These are phyloP conservation scores for Nicotiana attenuata DNA, from an alignment of 257 asterid genomes.

Conservation along the genomic window DNA sequence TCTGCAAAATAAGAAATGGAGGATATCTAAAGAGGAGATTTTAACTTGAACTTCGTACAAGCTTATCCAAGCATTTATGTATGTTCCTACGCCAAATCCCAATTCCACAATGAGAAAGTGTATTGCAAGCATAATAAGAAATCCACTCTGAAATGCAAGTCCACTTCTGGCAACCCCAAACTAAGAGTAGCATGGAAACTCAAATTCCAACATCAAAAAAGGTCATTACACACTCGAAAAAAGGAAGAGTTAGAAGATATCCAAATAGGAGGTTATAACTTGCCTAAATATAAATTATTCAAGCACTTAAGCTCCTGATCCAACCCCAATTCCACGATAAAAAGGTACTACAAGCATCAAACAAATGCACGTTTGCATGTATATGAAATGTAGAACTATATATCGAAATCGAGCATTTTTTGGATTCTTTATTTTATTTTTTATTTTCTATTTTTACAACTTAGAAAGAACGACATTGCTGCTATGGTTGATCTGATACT, in stretches of 20 bases:
- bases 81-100: background rate
- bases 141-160: background rate
- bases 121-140: background rate
- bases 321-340: background rate
- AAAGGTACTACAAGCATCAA: background rate
- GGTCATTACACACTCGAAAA: background rate
- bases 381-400: background rate
- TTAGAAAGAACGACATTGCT: background rate
- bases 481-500: background rate
- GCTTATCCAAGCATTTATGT: background rate
- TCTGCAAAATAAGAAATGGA: background rate
- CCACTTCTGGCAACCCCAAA: background rate
- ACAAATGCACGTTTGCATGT: background rate
- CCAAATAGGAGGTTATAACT: background rate
- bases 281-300: background rate
- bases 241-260: background rate
- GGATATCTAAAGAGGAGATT: background rate
- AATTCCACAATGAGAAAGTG: background rate
- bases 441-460: background rate
- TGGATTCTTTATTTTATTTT: background rate
- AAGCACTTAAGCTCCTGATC: background rate
- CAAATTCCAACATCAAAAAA: background rate
- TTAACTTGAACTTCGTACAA: background rate
- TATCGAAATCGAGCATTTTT: background rate
- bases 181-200: background rate